These are phyloP conservation scores for Bothriochloa decipiens DNA, from an alignment of 176 grass and related monocot species.

Conservation along the genomic window DNA sequence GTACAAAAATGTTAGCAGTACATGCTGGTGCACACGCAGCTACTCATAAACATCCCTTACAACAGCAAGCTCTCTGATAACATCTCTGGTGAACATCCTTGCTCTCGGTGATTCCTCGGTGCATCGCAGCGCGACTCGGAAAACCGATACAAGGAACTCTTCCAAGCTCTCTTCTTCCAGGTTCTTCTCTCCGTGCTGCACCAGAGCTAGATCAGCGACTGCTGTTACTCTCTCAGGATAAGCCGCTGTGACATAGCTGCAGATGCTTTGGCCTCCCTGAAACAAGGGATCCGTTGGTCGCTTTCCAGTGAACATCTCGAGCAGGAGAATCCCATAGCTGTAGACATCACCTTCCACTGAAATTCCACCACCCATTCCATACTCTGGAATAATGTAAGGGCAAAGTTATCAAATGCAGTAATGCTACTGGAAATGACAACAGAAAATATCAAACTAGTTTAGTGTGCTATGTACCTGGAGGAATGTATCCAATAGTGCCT, in stretches of 20 bases:
- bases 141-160: conserved; percentile 7
- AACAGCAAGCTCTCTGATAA: background rate
- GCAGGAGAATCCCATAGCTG: conserved; percentile 61
- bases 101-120: conserved; percentile 1
- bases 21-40: background rate
- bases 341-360: conserved; percentile 43
- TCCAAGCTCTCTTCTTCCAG: background rate
- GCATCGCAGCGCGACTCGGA: conserved; percentile 18
- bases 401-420: background rate
- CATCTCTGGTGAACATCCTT: conserved; percentile 17
- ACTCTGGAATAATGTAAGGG: background rate
- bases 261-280: conserved; percentile 35
- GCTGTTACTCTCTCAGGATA: conserved; percentile 24
- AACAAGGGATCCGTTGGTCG: conserved; percentile 44
- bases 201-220: background rate
- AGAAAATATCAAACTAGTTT: background rate
- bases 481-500: conserved; percentile 37
- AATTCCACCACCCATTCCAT: conserved; percentile 6
- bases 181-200: background rate
- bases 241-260: background rate
- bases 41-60: background rate
- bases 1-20: background rate
- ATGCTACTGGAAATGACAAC: background rate
- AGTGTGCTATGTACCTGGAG: conserved; percentile 7
- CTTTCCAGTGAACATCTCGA: conserved; percentile 62